Evolutionary conservation across 169 alveolate species (phyloP), one percentile per base, ranked within the genome.

Genomic region (Blepharisma undulans): DNA sequence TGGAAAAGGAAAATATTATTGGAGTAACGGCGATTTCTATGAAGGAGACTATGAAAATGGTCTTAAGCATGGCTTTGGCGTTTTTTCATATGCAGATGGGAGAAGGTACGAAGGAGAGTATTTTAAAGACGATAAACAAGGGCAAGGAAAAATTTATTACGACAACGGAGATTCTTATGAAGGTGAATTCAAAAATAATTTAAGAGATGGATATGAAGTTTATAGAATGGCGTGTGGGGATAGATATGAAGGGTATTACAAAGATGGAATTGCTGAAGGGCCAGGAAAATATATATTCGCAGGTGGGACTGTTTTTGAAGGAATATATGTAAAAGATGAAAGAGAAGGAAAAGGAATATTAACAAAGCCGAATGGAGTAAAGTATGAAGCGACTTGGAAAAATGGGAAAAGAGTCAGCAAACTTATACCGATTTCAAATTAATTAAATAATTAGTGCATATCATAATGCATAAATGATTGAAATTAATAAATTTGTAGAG

Each of bases 41-140:
- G 93, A 94, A 79, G 99, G 99, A 18, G 89, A 92, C 74, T 98
- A 97, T 92, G 95, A 82, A 33, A 79, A 94, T 76, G 98, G 98
- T 5, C 94, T 93, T 93, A 98, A 97, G 91, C 95, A 96, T 29
- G 99, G 99, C n/a, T 91, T 91, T 34, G 99, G 99, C 22, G 89
- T 94, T 19, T 95, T 97, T 93, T 79, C 96, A 61, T 97, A 98
- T 98, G 94, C 96, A 7, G 99, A 98, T 85, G 97, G 98, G 85
- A 94, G 98, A n/a, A 92, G 81, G 81, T 98, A 97, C 89, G 95
- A 95, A 77, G 99, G 99, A 1, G 89, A 95, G 18, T 86, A 66
- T 1, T 14, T 76, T 18, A 25, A 76, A 18, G 25, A 76, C 22
- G 16, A 76, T 16, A 18, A 18, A 10, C 18, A 16, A n/a, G 94